Conservation (phyloP, 1,284 basidiomycete genomes). For the Tetrapyrgos nigripes region DNA sequence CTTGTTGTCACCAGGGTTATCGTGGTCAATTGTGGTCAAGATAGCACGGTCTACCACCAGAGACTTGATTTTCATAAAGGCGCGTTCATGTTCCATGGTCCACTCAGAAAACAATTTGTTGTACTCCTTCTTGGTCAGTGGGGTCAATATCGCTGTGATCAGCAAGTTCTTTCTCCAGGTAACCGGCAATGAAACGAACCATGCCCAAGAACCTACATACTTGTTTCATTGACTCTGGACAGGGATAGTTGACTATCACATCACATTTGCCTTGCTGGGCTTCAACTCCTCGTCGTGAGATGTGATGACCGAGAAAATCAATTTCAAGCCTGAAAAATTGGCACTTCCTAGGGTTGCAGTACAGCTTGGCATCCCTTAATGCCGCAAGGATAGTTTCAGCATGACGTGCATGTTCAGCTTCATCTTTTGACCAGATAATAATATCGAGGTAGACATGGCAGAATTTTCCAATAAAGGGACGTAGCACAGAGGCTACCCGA, state of each 20-base stretch:
- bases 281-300: slow-evolving; percentile 32
- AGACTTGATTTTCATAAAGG: slow-evolving; percentile 46
- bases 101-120: slow-evolving; percentile 37
- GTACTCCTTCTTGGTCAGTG: slow-evolving; percentile 35
- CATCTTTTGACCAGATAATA: slow-evolving; percentile 39
- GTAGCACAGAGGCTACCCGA: slow-evolving; percentile 32
- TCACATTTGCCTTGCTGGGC: no score
- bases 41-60: slow-evolving; percentile 33
- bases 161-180: slow-evolving; percentile 38
- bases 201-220: slow-evolving; percentile 52
- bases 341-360: slow-evolving; percentile 36
- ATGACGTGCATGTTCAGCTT: slow-evolving; percentile 39
- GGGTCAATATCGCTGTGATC: slow-evolving; percentile 35
- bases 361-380: slow-evolving; percentile 25
- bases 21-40: no score
- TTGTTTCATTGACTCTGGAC: no score
- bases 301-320: slow-evolving; percentile 42
- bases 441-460: slow-evolving; percentile 33
- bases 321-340: slow-evolving; percentile 32
- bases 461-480: slow-evolving; percentile 19
- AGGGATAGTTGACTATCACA: no score
- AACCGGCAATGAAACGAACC: slow-evolving; percentile 39
- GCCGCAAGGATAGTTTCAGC: slow-evolving; percentile 32
- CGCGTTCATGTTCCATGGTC: slow-evolving; percentile 32
- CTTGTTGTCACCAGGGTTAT: no score